Evolutionary conservation across 139 green algal species (phyloP), one percentile per base, ranked within the genome.

Genomic region (Trebouxia sp.): DNA sequence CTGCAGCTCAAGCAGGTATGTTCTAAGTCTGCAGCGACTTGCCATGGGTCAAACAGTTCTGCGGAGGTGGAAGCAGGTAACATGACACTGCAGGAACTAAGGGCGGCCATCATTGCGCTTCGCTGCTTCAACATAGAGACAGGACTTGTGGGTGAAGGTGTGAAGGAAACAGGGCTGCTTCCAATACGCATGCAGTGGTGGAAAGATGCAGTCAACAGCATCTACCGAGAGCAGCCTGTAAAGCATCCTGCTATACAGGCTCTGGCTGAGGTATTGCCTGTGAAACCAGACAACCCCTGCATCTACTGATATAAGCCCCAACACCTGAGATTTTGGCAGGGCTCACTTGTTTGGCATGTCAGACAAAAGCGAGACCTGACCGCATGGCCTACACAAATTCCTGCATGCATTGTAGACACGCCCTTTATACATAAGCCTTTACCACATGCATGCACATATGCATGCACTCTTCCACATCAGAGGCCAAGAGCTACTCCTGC

Each of bases 141-240:
- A 0, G 84, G 84, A 28, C 80, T 89, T 43, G 83, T 96, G 3
- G 85, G 67, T 14, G 87, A 91, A 20, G 82, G 87, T 20, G 90
- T 80, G n/a, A 88, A 76, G 55, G 79, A 84, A 53, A 80, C 80
- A 65, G 82, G 77, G 65, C 75, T 91, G 56, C 43, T 88, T 30
- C 79, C 86, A 28, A 89, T 92, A 55, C 81, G 93, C 17, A 94
- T 91, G 77, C 91, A 97, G 70, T 97, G 93, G 93, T 97, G 93
- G 93, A 75, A 87, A 0, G 92, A 97, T 32, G 91, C 89, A 0
- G 53, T 97, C 7, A 85, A 87, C 11, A 80, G 82, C 32, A 83
- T 86, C 12, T 93, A 86, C 79, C 88, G 89, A 50, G 81, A 55
- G 11, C n/a, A 32, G 41, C 82, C 88, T 5, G 77, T 82, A 0